These are phyloP conservation scores for Trichosporon sp. DNA, from an alignment of 1,284 basidiomycete genomes.

Conservation along the genomic window DNA sequence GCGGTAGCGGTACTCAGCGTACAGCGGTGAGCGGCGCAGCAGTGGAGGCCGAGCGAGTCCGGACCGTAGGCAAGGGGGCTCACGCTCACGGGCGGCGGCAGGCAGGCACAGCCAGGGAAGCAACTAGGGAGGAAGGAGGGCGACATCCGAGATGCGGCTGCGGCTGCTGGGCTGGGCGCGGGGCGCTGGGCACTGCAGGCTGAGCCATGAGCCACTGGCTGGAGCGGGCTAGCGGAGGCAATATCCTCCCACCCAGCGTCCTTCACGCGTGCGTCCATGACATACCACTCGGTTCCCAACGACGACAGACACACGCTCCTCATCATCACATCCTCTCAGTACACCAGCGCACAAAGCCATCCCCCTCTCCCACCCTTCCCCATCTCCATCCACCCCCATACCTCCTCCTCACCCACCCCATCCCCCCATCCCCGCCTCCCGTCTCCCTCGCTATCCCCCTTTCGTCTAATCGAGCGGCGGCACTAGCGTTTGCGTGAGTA, in stretches of 20 bases:
- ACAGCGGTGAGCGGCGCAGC: too few species aligned
- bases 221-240: background rate
- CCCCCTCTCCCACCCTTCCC: slow-evolving; percentile 9
- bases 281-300: slow-evolving; percentile 18
- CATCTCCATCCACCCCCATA: slow-evolving; percentile 8
- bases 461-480: slow-evolving; percentile 18
- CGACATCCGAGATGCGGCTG: slow-evolving; percentile 3
- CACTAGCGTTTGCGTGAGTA: slow-evolving; percentile 20
- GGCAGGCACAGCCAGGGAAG: slow-evolving; percentile 4
- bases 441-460: slow-evolving; percentile 12
- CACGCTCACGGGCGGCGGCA: background rate
- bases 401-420: slow-evolving; percentile 5
- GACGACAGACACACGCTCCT: background rate
- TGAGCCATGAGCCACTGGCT: background rate
- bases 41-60: background rate
- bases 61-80: background rate
- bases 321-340: slow-evolving; percentile 19
- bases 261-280: slow-evolving; percentile 18
- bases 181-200: too few species aligned
- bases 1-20: background rate
- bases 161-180: too few species aligned
- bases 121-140: background rate
- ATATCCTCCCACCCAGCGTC: background rate
- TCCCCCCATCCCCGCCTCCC: slow-evolving; percentile 1
- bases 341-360: slow-evolving; percentile 12